Conservation (phyloP, 2,329 filamentous ascomycete species). For the Penicillium sp. region DNA sequence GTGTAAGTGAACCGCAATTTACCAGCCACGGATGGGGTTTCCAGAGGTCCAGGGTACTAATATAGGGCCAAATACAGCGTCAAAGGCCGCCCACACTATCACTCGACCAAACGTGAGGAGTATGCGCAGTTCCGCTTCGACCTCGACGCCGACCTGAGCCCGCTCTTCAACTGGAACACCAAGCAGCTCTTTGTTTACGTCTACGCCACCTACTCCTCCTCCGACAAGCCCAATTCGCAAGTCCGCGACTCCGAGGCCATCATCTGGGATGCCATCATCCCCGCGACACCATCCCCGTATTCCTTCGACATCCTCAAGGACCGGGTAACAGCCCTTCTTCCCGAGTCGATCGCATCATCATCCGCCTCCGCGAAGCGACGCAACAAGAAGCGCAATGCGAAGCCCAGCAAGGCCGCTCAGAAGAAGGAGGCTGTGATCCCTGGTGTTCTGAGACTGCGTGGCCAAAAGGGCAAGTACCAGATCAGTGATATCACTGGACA, state of each 20-base stretch:
- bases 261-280: conserved; percentile 96
- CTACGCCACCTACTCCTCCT: conserved; percentile 68
- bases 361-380: conserved; percentile 17
- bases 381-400: conserved; percentile 27
- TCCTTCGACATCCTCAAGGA: conserved; percentile 42
- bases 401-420: conserved; percentile 18
- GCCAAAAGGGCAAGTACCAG: conserved; percentile 93
- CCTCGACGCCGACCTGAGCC: conserved; percentile 85
- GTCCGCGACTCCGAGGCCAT: conserved; percentile 63
- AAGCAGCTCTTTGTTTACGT: conserved; percentile 98
- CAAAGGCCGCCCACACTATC: conserved; percentile 93
- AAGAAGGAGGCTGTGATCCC: conserved; percentile 25
- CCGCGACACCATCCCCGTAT: conserved; percentile 56
- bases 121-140: conserved; percentile 95
- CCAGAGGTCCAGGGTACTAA: background rate
- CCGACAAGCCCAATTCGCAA: conserved; percentile 23
- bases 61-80: conserved; percentile 56
- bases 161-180: conserved; percentile 98
- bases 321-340: conserved; percentile 30
- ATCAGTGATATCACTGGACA: conserved; percentile 86
- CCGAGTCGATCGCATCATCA: conserved; percentile 7
- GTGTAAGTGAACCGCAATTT: conserved; percentile 62
- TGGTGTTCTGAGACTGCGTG: conserved; percentile 74
- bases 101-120: conserved; percentile 88
- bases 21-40: too few species aligned